Percentiles rank a stretch among this genome's conserved stretches.
Evolutionary conservation across 768 basidiomycete species (phyloP).

Genomic region (Tulasnella calospora): DNA sequence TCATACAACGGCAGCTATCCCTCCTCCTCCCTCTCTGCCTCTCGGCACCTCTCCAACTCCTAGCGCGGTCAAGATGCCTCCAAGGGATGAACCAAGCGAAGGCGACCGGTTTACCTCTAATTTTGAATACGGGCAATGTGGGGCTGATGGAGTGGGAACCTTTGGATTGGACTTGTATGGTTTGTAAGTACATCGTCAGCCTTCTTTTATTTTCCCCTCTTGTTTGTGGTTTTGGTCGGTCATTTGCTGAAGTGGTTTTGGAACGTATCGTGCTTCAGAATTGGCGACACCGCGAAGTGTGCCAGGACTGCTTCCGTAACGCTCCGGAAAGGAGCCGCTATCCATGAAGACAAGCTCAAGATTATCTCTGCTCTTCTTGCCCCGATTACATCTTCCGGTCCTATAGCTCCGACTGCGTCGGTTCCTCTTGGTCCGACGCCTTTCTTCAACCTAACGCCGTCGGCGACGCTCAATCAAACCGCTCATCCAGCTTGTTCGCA

Average conservation of each 20-base stretch:
- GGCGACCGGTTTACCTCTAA: conserved; percentile 56
- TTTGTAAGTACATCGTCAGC: conserved; percentile 65
- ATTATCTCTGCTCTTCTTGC: conserved; percentile 5
- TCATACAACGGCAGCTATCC: too few relatives aligned
- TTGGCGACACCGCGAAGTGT: conserved; percentile 82
- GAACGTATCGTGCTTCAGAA: too few relatives aligned
- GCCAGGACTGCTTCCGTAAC: conserved; percentile 84
- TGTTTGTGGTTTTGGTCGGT: not conserved
- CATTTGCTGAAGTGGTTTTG: too few relatives aligned
- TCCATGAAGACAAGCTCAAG: conserved; percentile 19
- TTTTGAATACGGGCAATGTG: too few relatives aligned
- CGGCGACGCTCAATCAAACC: not conserved
- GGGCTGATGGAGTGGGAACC: conserved; percentile 65
- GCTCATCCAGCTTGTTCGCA: not conserved
- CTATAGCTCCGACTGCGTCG: too few relatives aligned
- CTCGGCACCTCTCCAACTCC: too few relatives aligned
- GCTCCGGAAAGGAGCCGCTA: conserved; percentile 21
- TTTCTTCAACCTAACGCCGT: too few relatives aligned
- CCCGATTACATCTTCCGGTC: too few relatives aligned
- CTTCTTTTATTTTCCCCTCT: not conserved
- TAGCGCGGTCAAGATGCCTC: too few relatives aligned
- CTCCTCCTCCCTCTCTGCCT: too few relatives aligned
- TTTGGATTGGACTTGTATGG: conserved; percentile 77
- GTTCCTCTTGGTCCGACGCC: too few relatives aligned
- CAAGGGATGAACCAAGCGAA: too few relatives aligned